Conservation (phyloP, 306 rosid genomes). For the Rubus parviflorus region DNA sequence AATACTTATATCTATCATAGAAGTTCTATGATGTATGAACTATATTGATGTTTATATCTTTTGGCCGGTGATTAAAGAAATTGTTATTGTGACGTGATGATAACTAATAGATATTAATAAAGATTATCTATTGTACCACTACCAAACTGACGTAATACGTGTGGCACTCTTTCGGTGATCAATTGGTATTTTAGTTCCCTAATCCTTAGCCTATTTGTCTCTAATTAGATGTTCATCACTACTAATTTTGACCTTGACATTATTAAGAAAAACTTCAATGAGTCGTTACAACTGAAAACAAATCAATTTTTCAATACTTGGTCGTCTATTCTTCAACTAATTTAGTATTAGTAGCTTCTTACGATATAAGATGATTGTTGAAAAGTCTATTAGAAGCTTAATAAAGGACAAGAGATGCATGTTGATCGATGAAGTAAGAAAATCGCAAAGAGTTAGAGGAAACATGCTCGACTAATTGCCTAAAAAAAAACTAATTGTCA, state of each 20-base stretch:
- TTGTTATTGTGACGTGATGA: background rate
- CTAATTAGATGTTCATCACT: background rate
- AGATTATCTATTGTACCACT: background rate
- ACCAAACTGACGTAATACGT: background rate
- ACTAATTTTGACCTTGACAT: background rate
- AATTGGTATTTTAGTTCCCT: background rate
- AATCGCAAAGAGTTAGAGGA: background rate
- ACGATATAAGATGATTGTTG: too few species aligned
- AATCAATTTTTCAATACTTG: background rate
- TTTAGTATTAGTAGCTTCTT: background rate
- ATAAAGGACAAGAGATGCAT: too few species aligned
- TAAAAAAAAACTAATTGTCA: background rate
- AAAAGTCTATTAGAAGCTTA: too few species aligned
- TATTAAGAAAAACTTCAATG: background rate
- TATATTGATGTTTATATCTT: background rate
- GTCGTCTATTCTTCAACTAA: background rate
- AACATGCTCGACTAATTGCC: background rate
- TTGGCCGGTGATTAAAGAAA: background rate
- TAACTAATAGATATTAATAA: background rate
- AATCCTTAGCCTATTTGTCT: background rate
- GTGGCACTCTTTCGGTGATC: constrained; percentile 4
- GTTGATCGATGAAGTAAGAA: background rate
- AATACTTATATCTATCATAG: background rate
- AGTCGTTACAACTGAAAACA: background rate
- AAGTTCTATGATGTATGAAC: background rate